Base-by-base conservation (phyloP, 1,284 basidiomycete genomes). In the Butyriboletus appendiculatus region DNA sequence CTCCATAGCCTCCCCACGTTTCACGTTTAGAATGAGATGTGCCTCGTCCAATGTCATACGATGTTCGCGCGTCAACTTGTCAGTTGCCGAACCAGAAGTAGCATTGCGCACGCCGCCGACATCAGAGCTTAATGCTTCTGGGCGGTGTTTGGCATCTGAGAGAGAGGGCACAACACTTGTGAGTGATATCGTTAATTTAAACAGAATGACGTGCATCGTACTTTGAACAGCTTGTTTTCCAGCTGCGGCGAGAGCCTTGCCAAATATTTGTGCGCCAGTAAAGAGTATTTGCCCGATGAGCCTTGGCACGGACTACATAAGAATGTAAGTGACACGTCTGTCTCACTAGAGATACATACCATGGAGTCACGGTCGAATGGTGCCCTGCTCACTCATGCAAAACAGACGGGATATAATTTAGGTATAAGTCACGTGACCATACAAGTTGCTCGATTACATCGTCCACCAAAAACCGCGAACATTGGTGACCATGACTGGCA, bases 31-130 rank as follows among this genome's bases (percentile, higher is more conserved):
- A 67, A 99, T 96, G 57, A 98, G 76, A 63, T 90, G 88, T 24
- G 97, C 97, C 76, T 99, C 97, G 62, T 99, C 96, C 60, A 97
- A 68, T 22, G 94, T 95, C 96, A 99, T 97, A 43, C 89, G 84
- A 67, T 96, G 88, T 61, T 91, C 83, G 57, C 90, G 81, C 50
- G 92, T 92, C 48, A 94, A 73, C 62, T 81, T 81, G 77, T 94
- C 91, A 15, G 89, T 87, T 18, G 78, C 60, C 37, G 87, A 90
- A 52, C 85, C 83, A 39, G 89, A 86, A 15, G 78, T 90, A 12
- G 92, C 88, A 58, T 87, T 79, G 53, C 85, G 82, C 16, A 92
- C 81, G 45, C 90, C 90, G 16, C 82, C 81, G 47, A 80, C 83
- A 57, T 92, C 90, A 48, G 78, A 75, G 22, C 82, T 81, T 24